These are phyloP conservation scores for Phyllosticta capitalensis DNA, from an alignment of 2,329 filamentous ascomycete species.

Conservation along the genomic window DNA sequence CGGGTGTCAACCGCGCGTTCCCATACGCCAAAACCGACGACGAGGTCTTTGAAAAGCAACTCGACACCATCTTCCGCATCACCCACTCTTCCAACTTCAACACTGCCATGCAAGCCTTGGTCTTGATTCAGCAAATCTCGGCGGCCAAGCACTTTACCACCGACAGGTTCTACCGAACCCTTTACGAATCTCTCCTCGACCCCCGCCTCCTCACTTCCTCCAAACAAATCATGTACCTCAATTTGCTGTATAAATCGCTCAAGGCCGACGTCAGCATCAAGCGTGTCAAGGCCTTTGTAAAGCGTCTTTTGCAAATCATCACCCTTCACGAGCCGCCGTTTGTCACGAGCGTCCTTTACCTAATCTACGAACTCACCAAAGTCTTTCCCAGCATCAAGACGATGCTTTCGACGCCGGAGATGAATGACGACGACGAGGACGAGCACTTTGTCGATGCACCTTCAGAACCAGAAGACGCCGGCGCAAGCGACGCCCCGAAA, in stretches of 20 bases:
- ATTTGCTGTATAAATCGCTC: slow-evolving; percentile 77
- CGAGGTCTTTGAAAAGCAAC: slow-evolving; percentile 69
- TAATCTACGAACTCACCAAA: slow-evolving; percentile 69
- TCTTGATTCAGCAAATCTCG: slow-evolving; percentile 89
- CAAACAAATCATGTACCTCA: slow-evolving; percentile 92
- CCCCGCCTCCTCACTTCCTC: slow-evolving; percentile 81
- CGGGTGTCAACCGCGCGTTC: slow-evolving; percentile 90
- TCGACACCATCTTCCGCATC: slow-evolving; percentile 90
- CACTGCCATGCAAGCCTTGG: slow-evolving; percentile 89
- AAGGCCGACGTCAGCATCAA: slow-evolving; percentile 86
- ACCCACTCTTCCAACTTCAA: slow-evolving; percentile 99
- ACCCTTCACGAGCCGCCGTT: slow-evolving; percentile 88
- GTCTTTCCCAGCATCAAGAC: slow-evolving; percentile 72
- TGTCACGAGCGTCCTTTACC: slow-evolving; percentile 82
- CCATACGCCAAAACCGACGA: slow-evolving; percentile 81
- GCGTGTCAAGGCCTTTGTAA: slow-evolving; percentile 90
- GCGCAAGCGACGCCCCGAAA: slow-evolving; percentile 18
- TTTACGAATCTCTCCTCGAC: slow-evolving; percentile 92
- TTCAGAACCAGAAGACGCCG: slow-evolving; percentile 40
- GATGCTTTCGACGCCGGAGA: slow-evolving; percentile 58
- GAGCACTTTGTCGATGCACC: slow-evolving; percentile 60
- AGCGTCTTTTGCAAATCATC: slow-evolving; percentile 80
- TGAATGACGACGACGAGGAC: slow-evolving; percentile 68
- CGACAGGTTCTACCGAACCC: slow-evolving; percentile 87
- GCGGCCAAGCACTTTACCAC: slow-evolving; percentile 68